Conservation (phyloP, 441 rosid genomes). For the Syzygium malaccense region DNA sequence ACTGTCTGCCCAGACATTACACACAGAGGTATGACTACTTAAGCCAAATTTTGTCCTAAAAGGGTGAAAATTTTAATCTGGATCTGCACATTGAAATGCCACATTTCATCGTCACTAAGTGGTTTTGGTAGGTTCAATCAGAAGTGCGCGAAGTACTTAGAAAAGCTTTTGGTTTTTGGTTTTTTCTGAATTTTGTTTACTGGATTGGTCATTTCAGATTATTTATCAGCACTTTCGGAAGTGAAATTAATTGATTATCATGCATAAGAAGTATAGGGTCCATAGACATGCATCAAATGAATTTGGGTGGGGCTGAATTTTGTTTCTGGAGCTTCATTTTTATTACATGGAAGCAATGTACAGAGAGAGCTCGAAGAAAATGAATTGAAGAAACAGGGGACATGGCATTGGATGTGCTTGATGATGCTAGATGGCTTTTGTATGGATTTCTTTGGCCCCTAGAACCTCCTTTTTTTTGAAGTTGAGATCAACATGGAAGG, state of each 20-base stretch:
- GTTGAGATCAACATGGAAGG: background rate
- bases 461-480: background rate
- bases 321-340: background rate
- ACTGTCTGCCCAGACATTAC: constrained; percentile 40
- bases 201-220: background rate
- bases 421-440: background rate
- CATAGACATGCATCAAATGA: background rate
- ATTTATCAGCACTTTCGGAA: background rate
- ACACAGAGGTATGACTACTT: constrained; percentile 60
- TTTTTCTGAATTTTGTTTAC: background rate
- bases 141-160: background rate
- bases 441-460: background rate
- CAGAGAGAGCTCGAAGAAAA: background rate
- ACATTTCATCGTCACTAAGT: background rate
- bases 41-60: background rate
- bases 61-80: background rate
- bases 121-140: background rate
- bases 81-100: background rate
- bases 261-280: background rate
- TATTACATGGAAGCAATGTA: background rate
- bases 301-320: background rate
- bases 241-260: background rate
- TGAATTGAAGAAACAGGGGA: background rate
- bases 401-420: background rate
- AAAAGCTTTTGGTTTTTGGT: background rate